Evolutionary conservation across 768 basidiomycete species (phyloP).

Genomic region (Podaxis pistillaris): DNA sequence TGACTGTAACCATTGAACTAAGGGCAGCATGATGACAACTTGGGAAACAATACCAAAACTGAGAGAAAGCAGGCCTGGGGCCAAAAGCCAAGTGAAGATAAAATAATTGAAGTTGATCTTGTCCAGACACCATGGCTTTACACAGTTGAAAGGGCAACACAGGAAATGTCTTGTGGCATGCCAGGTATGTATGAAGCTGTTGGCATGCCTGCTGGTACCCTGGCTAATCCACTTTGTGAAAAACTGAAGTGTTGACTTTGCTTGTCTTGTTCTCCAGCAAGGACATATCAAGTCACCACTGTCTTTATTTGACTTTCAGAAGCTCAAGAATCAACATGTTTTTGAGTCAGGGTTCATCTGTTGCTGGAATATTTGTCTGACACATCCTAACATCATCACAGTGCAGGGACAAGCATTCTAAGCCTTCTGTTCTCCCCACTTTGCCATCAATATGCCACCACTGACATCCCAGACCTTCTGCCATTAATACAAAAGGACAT

Average conservation of each 20-base stretch:
- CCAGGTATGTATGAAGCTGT: conserved; percentile 49
- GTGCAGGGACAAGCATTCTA: conserved; percentile 75
- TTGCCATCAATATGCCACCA: conserved; percentile 63
- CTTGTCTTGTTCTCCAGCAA: conserved; percentile 58
- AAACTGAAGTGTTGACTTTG: conserved; percentile 61
- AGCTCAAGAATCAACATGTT: conserved; percentile 47
- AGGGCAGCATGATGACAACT: not conserved
- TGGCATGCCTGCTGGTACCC: not conserved
- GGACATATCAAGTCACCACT: conserved; percentile 36
- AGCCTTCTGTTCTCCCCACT: conserved; percentile 60
- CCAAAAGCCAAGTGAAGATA: conserved; percentile 26
- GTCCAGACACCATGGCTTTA: conserved; percentile 73
- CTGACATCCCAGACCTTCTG: conserved; percentile 61
- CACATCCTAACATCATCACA: conserved; percentile 23
- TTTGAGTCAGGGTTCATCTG: conserved; percentile 69
- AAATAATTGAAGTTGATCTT: conserved; percentile 47
- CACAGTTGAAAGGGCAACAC: conserved; percentile 77
- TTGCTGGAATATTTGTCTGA: not conserved
- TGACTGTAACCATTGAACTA: conserved; percentile 5
- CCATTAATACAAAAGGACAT: conserved; percentile 75
- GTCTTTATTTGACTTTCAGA: conserved; percentile 42
- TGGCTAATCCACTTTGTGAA: not conserved
- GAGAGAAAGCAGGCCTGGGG: conserved; percentile 17
- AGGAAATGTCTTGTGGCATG: conserved; percentile 82
- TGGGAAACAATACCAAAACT: conserved; percentile 9